Base-by-base conservation (phyloP, 2,329 filamentous ascomycete species). In the Penicillium sp. region DNA sequence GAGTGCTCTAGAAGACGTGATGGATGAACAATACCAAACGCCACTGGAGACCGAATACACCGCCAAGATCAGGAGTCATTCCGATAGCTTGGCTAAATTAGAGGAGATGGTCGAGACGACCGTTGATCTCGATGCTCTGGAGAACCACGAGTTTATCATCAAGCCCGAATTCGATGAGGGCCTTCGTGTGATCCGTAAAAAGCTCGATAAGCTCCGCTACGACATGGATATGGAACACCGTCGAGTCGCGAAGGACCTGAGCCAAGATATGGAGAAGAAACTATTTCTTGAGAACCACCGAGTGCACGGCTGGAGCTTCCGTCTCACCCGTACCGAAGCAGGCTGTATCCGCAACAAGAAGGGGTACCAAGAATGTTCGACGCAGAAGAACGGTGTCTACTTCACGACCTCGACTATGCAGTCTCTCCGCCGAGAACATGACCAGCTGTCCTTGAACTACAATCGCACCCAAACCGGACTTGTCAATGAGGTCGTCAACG, bases 81-180 rank as follows among this genome's bases (percentile, higher is more conserved):
- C 83, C 4, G 82, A 88, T 57, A 87, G 83, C 57, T 76, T 98
- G 35, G 83, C 79, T 17, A 95, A 89, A 61, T 74, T 98, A 8
- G 87, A 91, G 59, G 93, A 98, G 62, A 96, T 98, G 88, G 93
- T 98, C 0, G 93, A 98, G 71, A 95, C 93, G 2, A 98, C 94
- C 0, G 90, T 98, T 10, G 93, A 98, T 59, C 79, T 98, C 0
- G 87, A 95, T 42, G 93, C 93, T 2, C 79, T 98, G 8, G 91
- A 98, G 58, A 89, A 93, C 52, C 93, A 98, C 60, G 93, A 98
- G 62, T 98, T 94, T 69, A 91, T 96, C 57, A 98, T 98, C 77
- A 98, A 97, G 68, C 87, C 94, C 1, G 93, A 98, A 60, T 98
- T 96, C 50, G 93, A 98, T 58, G 89, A 96, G 43, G 79, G 83